These are phyloP conservation scores for Chenopodium quinoa DNA, from an alignment of 148 eudicot genomes.

Conservation along the genomic window DNA sequence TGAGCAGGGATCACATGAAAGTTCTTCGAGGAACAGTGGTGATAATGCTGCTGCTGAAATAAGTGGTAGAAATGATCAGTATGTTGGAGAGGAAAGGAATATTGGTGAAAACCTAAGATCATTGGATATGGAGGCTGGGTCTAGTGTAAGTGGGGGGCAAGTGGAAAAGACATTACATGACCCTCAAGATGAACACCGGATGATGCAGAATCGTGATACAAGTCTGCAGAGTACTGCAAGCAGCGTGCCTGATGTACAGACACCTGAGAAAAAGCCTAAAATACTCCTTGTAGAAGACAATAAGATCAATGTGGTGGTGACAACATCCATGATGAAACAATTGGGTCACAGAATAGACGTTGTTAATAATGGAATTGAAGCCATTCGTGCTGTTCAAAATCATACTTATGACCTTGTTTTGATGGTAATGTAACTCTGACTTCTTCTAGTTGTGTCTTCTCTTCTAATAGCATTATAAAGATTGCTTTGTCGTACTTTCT, in stretches of 20 bases:
- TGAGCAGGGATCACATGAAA: slow-evolving; percentile 37
- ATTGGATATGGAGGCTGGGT: slow-evolving; percentile 12
- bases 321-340: slow-evolving; percentile 81
- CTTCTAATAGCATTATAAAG: neutral
- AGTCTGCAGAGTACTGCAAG: slow-evolving; percentile 50
- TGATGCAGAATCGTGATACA: slow-evolving; percentile 29
- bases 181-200: slow-evolving; percentile 32
- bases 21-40: slow-evolving; percentile 27
- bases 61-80: slow-evolving; percentile 21
- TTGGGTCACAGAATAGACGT: slow-evolving; percentile 72
- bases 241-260: slow-evolving; percentile 34
- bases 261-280: slow-evolving; percentile 41
- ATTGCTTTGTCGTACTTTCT: neutral
- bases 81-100: slow-evolving; percentile 19
- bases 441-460: neutral
- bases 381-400: slow-evolving; percentile 73
- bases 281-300: slow-evolving; percentile 94
- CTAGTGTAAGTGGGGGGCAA: slow-evolving; percentile 20
- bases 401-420: slow-evolving; percentile 65
- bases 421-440: slow-evolving; percentile 52
- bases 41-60: slow-evolving; percentile 16
- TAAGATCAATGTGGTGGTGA: slow-evolving; percentile 83
- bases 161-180: slow-evolving; percentile 19
- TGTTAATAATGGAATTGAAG: slow-evolving; percentile 87
- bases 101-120: slow-evolving; percentile 25